Evolutionary conservation across 352 stramenopile genomes (phyloP).

Genomic region (Globisporangium nunn): DNA sequence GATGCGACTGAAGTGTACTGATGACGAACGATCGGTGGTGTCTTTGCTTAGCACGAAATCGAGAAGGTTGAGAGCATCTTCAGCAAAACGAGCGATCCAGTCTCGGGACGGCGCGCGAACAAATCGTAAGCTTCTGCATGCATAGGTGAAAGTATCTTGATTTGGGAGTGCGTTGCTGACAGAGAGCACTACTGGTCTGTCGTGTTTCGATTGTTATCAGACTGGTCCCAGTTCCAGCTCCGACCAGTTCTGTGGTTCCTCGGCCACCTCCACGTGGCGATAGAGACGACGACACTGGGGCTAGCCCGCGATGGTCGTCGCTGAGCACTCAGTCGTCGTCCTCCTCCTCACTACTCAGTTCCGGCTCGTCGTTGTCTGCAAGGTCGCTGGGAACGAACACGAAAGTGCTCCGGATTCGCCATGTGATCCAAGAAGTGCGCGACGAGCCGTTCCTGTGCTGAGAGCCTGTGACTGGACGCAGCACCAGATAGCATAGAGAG

Average conservation of each 20-base stretch:
- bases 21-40: background rate
- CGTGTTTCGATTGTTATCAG: background rate
- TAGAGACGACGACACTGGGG: background rate
- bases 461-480: background rate
- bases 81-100: slow-evolving; percentile 20
- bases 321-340: slow-evolving; percentile 3
- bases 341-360: background rate
- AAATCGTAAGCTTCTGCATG: slow-evolving; percentile 15
- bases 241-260: background rate
- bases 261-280: background rate
- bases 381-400: slow-evolving; percentile 9
- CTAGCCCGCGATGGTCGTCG: background rate
- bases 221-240: slow-evolving; percentile 3
- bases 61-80: slow-evolving; percentile 34
- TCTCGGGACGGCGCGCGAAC: slow-evolving; percentile 12
- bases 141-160: background rate
- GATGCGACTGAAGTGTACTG: background rate
- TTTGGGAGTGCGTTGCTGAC: background rate
- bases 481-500: background rate
- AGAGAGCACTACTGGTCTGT: background rate
- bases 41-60: slow-evolving; percentile 20
- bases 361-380: background rate
- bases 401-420: slow-evolving; percentile 64
- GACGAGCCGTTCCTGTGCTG: slow-evolving; percentile 46
- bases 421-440: slow-evolving; percentile 57